Percentiles rank a stretch among this genome's conserved stretches.
phyloP scores from a whole-genome alignment of 1,284 basidiomycete species.

The Trametes versicolor region DNA sequence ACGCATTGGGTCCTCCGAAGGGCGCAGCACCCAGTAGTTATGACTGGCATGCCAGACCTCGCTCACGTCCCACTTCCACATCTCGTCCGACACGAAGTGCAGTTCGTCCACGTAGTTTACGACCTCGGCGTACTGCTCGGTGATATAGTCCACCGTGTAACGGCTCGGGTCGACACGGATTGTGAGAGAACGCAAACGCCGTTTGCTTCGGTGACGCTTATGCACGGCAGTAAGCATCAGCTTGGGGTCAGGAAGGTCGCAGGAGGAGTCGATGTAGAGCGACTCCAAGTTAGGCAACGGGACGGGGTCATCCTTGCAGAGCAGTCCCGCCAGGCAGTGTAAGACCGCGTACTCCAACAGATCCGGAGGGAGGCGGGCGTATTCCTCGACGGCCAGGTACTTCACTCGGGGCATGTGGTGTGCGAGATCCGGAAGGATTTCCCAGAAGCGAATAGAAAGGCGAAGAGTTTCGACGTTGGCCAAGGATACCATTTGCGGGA shows the following conservation, averaged over 20 bases:
- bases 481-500: background rate
- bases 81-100: background rate
- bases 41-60: slow-evolving; percentile 3
- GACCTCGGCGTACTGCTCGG: background rate
- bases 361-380: background rate
- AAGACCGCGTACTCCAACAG: background rate
- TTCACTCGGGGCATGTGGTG: background rate
- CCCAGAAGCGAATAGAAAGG: background rate
- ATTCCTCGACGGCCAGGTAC: background rate
- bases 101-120: slow-evolving; percentile 2
- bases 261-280: background rate
- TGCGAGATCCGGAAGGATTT: background rate
- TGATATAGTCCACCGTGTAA: background rate
- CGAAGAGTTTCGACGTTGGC: background rate
- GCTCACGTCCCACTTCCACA: background rate
- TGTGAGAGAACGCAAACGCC: background rate
- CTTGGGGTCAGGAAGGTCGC: background rate
- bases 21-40: slow-evolving; percentile 6
- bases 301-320: background rate
- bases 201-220: slow-evolving; percentile 1
- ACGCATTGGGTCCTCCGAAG: slow-evolving; percentile 8
- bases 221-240: background rate
- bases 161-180: slow-evolving; percentile 1
- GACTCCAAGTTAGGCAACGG: slow-evolving; percentile 2
- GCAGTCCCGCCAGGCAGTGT: background rate